Base-by-base conservation (phyloP, 371 early-diverging fungal species). In the Rhizomucor miehei region DNA sequence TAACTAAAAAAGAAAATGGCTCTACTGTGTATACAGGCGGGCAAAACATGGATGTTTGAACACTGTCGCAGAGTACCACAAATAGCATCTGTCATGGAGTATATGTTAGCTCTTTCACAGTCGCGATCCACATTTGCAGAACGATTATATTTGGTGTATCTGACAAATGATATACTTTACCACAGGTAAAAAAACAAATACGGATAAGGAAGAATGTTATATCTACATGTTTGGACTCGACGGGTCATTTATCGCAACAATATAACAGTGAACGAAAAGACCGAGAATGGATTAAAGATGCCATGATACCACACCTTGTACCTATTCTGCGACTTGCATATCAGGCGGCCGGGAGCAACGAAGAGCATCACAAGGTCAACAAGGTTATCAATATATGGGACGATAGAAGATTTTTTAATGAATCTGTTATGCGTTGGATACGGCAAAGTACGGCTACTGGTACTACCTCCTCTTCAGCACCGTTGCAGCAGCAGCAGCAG, bases 331-430 rank as follows among this genome's bases (percentile, higher is more conserved):
- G 74, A 35, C 56, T 73, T 20, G 82, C 80, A 2, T 85, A 83
- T 53, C 74, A 75, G 40, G 68, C 60, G 19, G 68, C 77, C 6
- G 70, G 67, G 29, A 43, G 66, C 3, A 62, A 70, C n/a, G 78
- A 80, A 25, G 44, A 59, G 14, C 69, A 62, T 47, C 57, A 70
- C 38, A 81, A 83, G 43, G 75, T 85, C n/a, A 62, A 66, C 16
- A 85, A 84, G 70, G 77, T 82, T 6, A 69, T 85, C 20, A 66
- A 66, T 9, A 79, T 85, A 23, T 85, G 86, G 86, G 62, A 62
- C 6, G 75, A 71, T 19, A 73, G 72, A 25, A 67, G 68, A 13
- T 77, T 75, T 41, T 80, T 81, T 57, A 78, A 75, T 16, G 45
- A 62, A 5, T 37, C 48, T 24, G 45, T 66, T 12, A 66, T 83